Base-by-base conservation (phyloP, 768 basidiomycete genomes). In the Rhizopogon roseolus region DNA sequence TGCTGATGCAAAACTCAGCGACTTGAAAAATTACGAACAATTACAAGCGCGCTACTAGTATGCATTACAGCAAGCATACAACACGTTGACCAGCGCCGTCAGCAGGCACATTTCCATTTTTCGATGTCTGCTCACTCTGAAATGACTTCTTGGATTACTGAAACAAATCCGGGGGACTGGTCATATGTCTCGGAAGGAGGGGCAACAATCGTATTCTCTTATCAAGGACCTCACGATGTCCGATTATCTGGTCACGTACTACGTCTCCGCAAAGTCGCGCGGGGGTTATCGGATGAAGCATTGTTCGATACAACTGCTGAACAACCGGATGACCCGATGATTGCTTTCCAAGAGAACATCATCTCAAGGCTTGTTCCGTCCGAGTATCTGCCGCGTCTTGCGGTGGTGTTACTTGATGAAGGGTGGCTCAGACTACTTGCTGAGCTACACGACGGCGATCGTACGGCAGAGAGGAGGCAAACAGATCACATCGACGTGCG, bases 111-210 rank as follows among this genome's bases (percentile, higher is more conserved):
- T 17, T 17, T 45, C 7, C 43, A 44, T 27, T 5, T 5, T 4
- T 28, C 10, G 25, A 48, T 2, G 5, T 40, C 10, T 13, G 11
- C 16, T 4, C 14, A 49, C 5, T 25, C 19, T 14, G 45, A 17
- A 36, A 58, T 67, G 67, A 17, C 52, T 32, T 56, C 10, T 14
- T 55, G 52, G 10, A 53, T 71, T 44, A 49, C 59, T 14, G 50
- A 67, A 44, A 76, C 62, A 29, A 62, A 59, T n/a, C 75, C 74
- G 1, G 52, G 46, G 10, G 73, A 90, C 66, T 98, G 95, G 94
- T 71, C 65, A 57, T 98, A 98, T 65, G 72, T 93, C 19, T 86
- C 92, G 0, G 96, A 98, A 73, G 96, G 96, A n/a, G 92, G 90
- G 17, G 88, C 92, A 17, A 88, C 91, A 6, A 82, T 93, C 60